These are phyloP conservation scores for Gossypium raimondii DNA, from an alignment of 345 rosid species.

Conservation along the genomic window DNA sequence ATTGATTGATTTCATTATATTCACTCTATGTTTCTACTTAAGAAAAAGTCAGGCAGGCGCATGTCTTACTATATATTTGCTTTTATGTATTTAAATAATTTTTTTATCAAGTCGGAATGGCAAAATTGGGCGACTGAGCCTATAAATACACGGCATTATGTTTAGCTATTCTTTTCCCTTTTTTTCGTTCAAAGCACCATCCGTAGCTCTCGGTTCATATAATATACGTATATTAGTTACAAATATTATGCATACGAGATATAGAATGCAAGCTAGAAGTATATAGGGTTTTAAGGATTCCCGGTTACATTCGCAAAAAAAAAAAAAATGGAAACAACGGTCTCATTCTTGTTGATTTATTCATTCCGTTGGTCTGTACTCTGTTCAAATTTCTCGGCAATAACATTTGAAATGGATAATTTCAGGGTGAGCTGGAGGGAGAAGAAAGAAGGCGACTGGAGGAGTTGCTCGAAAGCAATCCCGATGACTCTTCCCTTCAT, in stretches of 20 bases:
- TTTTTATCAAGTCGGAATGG: neutral
- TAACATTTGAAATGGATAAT: neutral
- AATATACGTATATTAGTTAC: too few species aligned
- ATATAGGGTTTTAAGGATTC: conserved; percentile 8
- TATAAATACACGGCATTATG: too few species aligned
- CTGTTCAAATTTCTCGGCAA: neutral
- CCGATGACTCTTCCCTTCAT: conserved; percentile 61
- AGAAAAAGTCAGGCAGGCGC: neutral
- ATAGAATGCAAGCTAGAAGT: too few species aligned
- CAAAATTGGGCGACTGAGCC: neutral
- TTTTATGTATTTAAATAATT: too few species aligned
- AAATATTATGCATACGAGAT: too few species aligned
- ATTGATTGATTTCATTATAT: too few species aligned
- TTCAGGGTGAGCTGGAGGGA: conserved; percentile 21
- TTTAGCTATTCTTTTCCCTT: too few species aligned
- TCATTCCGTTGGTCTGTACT: neutral
- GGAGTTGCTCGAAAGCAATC: conserved; percentile 56
- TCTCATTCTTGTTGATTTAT: neutral
- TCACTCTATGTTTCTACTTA: too few species aligned
- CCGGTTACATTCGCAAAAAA: neutral
- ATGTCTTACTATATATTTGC: neutral
- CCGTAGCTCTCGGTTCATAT: too few species aligned
- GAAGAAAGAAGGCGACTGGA: conserved; percentile 32
- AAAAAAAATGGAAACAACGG: neutral
- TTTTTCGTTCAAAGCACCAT: too few species aligned